Percentiles rank a stretch among this genome's conserved stretches.
phyloP scores from a whole-genome alignment of 805 yeast genomes.

The Wickerhamiella parazyma region DNA sequence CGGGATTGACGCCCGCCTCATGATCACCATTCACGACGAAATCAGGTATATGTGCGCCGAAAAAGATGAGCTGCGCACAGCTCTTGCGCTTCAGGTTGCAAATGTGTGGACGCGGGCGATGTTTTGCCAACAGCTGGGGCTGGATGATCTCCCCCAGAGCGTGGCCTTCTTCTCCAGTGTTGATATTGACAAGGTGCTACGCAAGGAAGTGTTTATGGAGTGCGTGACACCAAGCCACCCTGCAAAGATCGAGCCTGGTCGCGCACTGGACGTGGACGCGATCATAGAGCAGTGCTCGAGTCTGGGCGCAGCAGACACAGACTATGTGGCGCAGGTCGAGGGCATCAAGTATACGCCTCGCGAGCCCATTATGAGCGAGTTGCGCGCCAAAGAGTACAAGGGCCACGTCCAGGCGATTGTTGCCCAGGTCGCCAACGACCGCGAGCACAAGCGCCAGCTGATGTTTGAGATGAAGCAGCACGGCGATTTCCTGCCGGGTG shows the following conservation, averaged over 20 bases:
- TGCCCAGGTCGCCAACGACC: not conserved
- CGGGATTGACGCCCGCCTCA: slow-evolving; percentile 57
- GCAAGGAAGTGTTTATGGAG: slow-evolving; percentile 87
- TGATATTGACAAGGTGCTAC: slow-evolving; percentile 72
- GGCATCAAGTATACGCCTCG: not conserved
- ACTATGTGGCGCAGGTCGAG: not conserved
- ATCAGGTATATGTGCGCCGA: slow-evolving; percentile 66
- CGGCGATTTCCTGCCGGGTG: not conserved
- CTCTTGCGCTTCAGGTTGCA: slow-evolving; percentile 73
- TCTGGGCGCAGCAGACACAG: slow-evolving; percentile 12
- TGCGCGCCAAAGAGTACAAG: not conserved
- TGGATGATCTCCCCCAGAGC: slow-evolving; percentile 78
- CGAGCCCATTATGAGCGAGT: slow-evolving; percentile 6
- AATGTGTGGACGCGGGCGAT: slow-evolving; percentile 94
- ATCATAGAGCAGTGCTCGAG: slow-evolving; percentile 29
- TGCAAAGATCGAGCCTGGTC: slow-evolving; percentile 61
- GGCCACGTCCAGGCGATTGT: slow-evolving; percentile 5
- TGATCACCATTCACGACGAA: slow-evolving; percentile 91
- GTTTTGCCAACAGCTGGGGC: slow-evolving; percentile 86
- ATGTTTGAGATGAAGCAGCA: not conserved
- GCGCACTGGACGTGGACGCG: slow-evolving; percentile 46
- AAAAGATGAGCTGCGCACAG: slow-evolving; percentile 61
- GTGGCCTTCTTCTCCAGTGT: slow-evolving; percentile 93
- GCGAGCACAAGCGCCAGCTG: not conserved
- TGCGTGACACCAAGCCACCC: slow-evolving; percentile 87